Conservation (phyloP, 2,329 filamentous ascomycete genomes). For the Aspergillus ochraceoroseus region DNA sequence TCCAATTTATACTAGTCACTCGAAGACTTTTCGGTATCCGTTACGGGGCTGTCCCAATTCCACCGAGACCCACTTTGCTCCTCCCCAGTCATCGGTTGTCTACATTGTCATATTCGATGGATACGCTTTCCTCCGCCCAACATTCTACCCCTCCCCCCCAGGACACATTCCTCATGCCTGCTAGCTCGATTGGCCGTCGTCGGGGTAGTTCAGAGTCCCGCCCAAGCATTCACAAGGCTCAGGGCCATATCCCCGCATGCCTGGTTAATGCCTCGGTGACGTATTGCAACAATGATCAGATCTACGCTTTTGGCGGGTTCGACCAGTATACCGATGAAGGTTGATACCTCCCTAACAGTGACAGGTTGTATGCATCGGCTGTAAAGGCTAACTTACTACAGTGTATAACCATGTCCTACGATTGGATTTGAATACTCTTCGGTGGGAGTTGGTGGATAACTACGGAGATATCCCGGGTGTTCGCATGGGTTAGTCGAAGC, state of each 20-base stretch:
- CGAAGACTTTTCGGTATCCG: slow-evolving; percentile 14
- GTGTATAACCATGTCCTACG: slow-evolving; percentile 96
- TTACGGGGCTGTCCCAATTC: slow-evolving; percentile 24
- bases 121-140: slow-evolving; percentile 39
- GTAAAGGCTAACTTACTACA: no score
- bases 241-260: slow-evolving; percentile 80
- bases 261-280: slow-evolving; percentile 97
- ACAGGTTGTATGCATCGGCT: no score
- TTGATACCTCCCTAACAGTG: slow-evolving; percentile 27
- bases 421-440: slow-evolving; percentile 77
- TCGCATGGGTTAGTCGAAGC: slow-evolving; percentile 73
- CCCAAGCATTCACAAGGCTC: slow-evolving; percentile 73
- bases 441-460: slow-evolving; percentile 96
- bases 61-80: slow-evolving; percentile 35
- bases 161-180: slow-evolving; percentile 88
- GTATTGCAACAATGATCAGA: slow-evolving; percentile 96
- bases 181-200: slow-evolving; percentile 67
- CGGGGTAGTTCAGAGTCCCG: slow-evolving; percentile 66
- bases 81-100: slow-evolving; percentile 30
- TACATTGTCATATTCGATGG: slow-evolving; percentile 26
- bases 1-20: not conserved
- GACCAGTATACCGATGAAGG: slow-evolving; percentile 97
- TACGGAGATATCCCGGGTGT: slow-evolving; percentile 97
- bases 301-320: slow-evolving; percentile 97
- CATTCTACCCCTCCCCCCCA: slow-evolving; percentile 42